These are phyloP conservation scores for Suillus alpinus DNA, from an alignment of 768 basidiomycete genomes.

Conservation along the genomic window DNA sequence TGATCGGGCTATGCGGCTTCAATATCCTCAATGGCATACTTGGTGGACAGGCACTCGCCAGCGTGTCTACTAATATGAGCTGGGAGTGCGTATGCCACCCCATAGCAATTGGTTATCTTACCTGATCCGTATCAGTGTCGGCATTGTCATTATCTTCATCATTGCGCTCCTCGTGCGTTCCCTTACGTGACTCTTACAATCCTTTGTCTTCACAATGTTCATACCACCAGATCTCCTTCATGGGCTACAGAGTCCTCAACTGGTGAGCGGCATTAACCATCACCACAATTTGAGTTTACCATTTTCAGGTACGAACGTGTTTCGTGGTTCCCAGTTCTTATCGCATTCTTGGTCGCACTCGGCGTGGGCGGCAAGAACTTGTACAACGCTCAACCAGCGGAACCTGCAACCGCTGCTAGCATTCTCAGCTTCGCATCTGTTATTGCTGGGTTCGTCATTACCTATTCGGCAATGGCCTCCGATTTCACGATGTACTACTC, in stretches of 20 bases:
- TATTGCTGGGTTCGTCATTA: conserved; percentile 71
- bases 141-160: conserved; percentile 74
- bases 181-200: conserved; percentile 2
- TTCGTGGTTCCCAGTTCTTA: conserved; percentile 75
- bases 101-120: conserved; percentile 10
- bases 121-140: conserved; percentile 47
- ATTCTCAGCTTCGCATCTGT: conserved; percentile 68
- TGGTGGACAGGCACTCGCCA: conserved; percentile 64
- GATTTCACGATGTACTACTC: conserved; percentile 76
- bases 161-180: conserved; percentile 57
- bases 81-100: conserved; percentile 41
- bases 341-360: conserved; percentile 67
- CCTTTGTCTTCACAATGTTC: conserved; percentile 3
- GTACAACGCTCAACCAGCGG: conserved; percentile 39
- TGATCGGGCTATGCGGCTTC: conserved; percentile 60
- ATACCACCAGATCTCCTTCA: conserved; percentile 54
- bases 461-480: conserved; percentile 57
- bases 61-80: conserved; percentile 49
- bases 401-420: conserved; percentile 50
- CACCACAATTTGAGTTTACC: background rate
- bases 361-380: conserved; percentile 77
- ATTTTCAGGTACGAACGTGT: conserved; percentile 62
- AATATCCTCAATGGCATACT: conserved; percentile 65
- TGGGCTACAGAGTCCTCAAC: conserved; percentile 61
- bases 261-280: conserved; percentile 33